Evolutionary conservation across 1,139 yeast genomes (phyloP), one percentile per base, ranked within the genome.

Genomic region (Blastobotrys arbuscula): DNA sequence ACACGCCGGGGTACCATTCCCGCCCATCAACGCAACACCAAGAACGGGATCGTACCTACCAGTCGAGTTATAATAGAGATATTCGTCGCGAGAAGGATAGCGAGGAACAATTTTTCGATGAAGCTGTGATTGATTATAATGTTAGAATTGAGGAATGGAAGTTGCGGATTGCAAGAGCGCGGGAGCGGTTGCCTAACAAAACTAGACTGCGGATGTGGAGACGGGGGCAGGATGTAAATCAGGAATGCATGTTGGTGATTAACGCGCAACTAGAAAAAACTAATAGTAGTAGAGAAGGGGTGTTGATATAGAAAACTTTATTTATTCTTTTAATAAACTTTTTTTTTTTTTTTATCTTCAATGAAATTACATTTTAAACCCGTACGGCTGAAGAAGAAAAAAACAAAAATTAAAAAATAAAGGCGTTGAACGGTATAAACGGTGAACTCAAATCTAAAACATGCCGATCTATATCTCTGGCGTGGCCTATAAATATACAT

Each of bases 111-210:
- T n/a, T 42, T 10, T 36, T 37, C 6, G 47, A 44, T 21, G 47
- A 44, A 37, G 42, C 36, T 13, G 13, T 33, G 12, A 28, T 44
- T 18, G 47, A 44, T 13, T 44, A 44, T 28, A 44, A 38, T 21
- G 30, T 15, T 23, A 70, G 66, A 40, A 65, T 69, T 12, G 77
- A 73, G 24, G 55, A 59, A 24, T 75, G 79, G 79, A 68, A 67
- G 47, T 54, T 56, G 37, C 65, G 79, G 34, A 66, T 74, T 3
- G 54, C 54, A 9, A 58, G 59, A 2, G 74, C 76, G 3, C 60
- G 66, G 2, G 55, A 57, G 20, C 53, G 53, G 45, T 53, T 70
- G 18, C 71, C 72, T 3, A 50, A 54, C 3, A 51, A 55, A 6
- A 59, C 67, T 3, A 46, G 58, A 24, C 53, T 70, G 35, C 57